These are phyloP conservation scores for Corylus heterophylla DNA, from an alignment of 306 rosid species.

Conservation along the genomic window DNA sequence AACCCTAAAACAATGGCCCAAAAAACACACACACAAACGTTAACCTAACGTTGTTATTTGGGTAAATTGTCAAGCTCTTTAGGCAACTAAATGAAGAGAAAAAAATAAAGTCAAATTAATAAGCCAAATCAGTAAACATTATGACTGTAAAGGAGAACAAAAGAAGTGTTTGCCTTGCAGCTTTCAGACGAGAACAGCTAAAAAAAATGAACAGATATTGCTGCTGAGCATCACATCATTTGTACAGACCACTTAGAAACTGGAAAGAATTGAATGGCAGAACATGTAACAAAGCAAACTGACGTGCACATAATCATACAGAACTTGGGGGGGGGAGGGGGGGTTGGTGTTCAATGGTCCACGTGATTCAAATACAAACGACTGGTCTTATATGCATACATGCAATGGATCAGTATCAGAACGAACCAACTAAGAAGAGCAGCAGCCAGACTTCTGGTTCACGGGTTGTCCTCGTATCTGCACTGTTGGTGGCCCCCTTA, in stretches of 20 bases:
- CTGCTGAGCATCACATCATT: slow-evolving; percentile 26
- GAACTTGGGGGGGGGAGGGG: background rate
- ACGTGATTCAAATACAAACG: slow-evolving; percentile 19
- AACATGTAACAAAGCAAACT: slow-evolving; percentile 14
- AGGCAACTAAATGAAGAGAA: no score
- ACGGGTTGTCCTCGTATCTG: slow-evolving; percentile 59
- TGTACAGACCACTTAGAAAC: slow-evolving; percentile 35
- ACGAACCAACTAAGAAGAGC: slow-evolving; percentile 45
- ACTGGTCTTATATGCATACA: slow-evolving; percentile 15
- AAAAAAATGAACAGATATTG: slow-evolving; percentile 3
- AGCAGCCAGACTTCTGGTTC: slow-evolving; percentile 62
- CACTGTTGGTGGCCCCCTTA: slow-evolving; percentile 49
- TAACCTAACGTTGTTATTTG: no score
- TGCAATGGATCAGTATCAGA: slow-evolving; percentile 7
- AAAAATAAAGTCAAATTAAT: no score
- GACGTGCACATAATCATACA: slow-evolving; percentile 14
- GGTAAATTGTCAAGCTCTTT: no score
- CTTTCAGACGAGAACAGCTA: slow-evolving; percentile 5
- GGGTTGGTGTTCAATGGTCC: background rate
- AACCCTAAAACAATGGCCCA: no score
- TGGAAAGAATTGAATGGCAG: slow-evolving; percentile 39
- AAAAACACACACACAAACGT: no score
- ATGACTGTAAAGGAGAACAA: background rate
- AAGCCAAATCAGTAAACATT: background rate
- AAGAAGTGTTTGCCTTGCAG: background rate